phyloP scores from a whole-genome alignment of 495 filamentous ascomycete species.

The Jackrogersella multiformis region DNA sequence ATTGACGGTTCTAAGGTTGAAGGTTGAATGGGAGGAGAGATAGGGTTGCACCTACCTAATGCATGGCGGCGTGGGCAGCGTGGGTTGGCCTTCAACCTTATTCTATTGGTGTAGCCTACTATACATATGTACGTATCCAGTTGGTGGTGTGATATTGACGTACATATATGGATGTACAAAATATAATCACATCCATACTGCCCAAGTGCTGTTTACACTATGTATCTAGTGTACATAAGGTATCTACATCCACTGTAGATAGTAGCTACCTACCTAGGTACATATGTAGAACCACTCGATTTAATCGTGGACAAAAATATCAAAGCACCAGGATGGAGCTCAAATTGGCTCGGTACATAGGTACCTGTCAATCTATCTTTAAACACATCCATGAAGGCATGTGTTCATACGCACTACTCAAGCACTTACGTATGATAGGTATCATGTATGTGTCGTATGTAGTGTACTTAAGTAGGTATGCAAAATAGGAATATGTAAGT shows the following conservation, averaged over 20 bases:
- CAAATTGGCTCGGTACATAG: no score
- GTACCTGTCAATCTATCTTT: no score
- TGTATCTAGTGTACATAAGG: not conserved
- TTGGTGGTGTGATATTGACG: constrained; percentile 28
- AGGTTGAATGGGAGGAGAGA: constrained; percentile 4
- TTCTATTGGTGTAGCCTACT: constrained; percentile 21
- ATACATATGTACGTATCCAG: constrained; percentile 21
- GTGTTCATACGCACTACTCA: no score
- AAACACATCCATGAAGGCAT: no score
- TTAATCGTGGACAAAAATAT: no score
- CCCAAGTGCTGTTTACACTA: not conserved
- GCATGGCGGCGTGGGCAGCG: constrained; percentile 9
- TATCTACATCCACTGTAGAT: not conserved
- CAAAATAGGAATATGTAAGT: not conserved
- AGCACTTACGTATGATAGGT: no score
- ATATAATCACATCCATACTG: constrained; percentile 26
- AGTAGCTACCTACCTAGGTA: not conserved
- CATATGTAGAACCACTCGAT: no score
- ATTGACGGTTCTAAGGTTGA: no score
- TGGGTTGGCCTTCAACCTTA: constrained; percentile 3
- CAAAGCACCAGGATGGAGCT: no score
- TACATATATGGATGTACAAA: no score
- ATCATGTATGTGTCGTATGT: not conserved
- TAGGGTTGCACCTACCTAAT: constrained; percentile 22
- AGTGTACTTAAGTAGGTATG: not conserved